Conservation (phyloP, 495 filamentous ascomycete species). For the Aspergillus nidulans region DNA sequence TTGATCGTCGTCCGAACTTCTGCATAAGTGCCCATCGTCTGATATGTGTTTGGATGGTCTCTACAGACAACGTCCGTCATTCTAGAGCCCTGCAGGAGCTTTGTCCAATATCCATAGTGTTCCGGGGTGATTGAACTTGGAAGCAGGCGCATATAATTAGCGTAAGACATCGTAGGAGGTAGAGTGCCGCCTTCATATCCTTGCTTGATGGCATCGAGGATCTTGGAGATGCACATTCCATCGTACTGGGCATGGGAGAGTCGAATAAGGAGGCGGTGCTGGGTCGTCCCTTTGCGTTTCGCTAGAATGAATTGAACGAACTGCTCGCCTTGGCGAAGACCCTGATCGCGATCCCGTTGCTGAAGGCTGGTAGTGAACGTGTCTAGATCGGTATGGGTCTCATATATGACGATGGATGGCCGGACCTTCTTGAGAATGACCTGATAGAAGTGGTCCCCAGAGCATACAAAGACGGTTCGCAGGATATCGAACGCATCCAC, state of each 20-base stretch:
- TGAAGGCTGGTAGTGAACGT: slow-evolving; percentile 46
- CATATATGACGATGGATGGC: slow-evolving; percentile 46
- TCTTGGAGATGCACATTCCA: slow-evolving; percentile 59
- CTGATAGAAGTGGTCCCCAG: slow-evolving; percentile 50
- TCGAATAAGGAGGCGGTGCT: slow-evolving; percentile 56
- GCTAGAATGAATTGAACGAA: slow-evolving; percentile 47
- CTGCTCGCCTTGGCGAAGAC: slow-evolving; percentile 53
- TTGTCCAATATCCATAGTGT: slow-evolving; percentile 49
- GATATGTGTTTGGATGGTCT: slow-evolving; percentile 32
- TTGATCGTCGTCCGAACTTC: slow-evolving; percentile 38
- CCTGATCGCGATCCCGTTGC: slow-evolving; percentile 44
- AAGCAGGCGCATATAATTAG: slow-evolving; percentile 52
- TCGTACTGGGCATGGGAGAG: slow-evolving; percentile 75
- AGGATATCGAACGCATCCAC: slow-evolving; percentile 59
- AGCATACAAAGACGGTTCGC: slow-evolving; percentile 62
- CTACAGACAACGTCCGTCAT: slow-evolving; percentile 42
- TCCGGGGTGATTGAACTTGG: slow-evolving; percentile 39
- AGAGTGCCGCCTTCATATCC: slow-evolving; percentile 46
- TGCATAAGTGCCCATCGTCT: slow-evolving; percentile 30
- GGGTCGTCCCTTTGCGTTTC: slow-evolving; percentile 50
- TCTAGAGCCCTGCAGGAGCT: slow-evolving; percentile 36
- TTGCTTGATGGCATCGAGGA: slow-evolving; percentile 51
- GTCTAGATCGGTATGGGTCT: slow-evolving; percentile 48
- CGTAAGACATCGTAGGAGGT: slow-evolving; percentile 45
- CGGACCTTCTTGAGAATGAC: slow-evolving; percentile 55